Conservation (phyloP, 2,329 filamentous ascomycete genomes). For the Exophiala sp. region DNA sequence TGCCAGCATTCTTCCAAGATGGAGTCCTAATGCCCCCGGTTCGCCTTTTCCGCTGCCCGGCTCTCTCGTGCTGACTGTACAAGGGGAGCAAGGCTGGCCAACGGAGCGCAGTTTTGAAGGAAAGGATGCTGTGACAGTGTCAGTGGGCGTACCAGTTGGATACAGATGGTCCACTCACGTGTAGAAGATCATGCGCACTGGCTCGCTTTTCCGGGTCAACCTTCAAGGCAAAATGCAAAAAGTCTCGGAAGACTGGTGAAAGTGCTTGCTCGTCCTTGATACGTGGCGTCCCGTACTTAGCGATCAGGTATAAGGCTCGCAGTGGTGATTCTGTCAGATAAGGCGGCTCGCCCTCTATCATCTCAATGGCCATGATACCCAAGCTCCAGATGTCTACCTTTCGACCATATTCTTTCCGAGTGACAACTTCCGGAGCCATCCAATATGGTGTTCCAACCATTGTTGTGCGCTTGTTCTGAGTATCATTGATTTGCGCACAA, state of each 20-base stretch:
- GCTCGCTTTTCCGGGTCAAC: conserved; percentile 96
- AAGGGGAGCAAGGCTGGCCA: conserved; percentile 73
- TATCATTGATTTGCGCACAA: conserved; percentile 96
- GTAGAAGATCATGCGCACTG: conserved; percentile 85
- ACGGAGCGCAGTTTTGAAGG: conserved; percentile 68
- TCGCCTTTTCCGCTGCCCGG: conserved; percentile 75
- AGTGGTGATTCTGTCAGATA: conserved; percentile 94
- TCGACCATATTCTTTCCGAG: conserved; percentile 91
- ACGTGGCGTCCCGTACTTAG: conserved; percentile 87
- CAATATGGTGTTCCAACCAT: conserved; percentile 99
- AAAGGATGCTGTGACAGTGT: conserved; percentile 60
- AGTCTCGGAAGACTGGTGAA: conserved; percentile 92
- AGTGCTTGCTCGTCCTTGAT: conserved; percentile 98
- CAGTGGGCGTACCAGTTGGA: background rate
- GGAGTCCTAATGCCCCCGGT: conserved; percentile 49
- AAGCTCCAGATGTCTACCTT: conserved; percentile 99
- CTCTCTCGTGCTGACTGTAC: conserved; percentile 81
- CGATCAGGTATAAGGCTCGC: conserved; percentile 88
- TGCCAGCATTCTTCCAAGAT: no score
- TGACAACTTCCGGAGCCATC: conserved; percentile 99
- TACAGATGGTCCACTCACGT: conserved; percentile 55
- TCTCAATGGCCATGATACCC: conserved; percentile 99
- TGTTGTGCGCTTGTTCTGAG: conserved; percentile 92
- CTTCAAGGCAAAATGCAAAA: conserved; percentile 85
- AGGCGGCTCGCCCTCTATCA: conserved; percentile 97